Base-by-base conservation (phyloP, 1,284 basidiomycete species). In the Phellopilus nigrolimitatus region DNA sequence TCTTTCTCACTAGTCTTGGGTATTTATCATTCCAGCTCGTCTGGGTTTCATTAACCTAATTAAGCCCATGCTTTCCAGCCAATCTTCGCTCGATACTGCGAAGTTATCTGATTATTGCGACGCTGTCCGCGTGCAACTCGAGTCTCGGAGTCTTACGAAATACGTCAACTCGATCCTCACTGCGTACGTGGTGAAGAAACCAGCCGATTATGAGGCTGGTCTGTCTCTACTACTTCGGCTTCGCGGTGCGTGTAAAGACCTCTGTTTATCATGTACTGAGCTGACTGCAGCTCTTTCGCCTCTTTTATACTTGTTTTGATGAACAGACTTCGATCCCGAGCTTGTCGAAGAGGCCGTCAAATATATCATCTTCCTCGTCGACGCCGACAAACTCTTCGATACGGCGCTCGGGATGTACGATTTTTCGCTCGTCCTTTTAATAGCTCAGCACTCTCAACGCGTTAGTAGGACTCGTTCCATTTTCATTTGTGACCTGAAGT, bases 321-420 rank as follows among this genome's bases (percentile, higher is more conserved):
- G n/a, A n/a, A 37, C 60, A 93, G 91, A 82, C 22, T 74, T 73
- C 7, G 79, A 91, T 57, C 80, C 86, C 0, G 76, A 82, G 33
- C 69, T 92, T 0, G 91, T 97, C 3, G 93, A 98, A 63, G 94
- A 97, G 51, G 95, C 95, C 2, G 89, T 98, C 62, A 97, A 95
- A 66, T 99, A 99, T 63, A 88, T 99, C 66, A 97, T 99, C 66
- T 99, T 98, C 76, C 79, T 99, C 27, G 92, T 93, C 13, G 93
- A 98, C 62, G 92, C 94, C 0, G 85, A 99, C 61, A 80, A 79
- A 56, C 77, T 99, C 2, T 99, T 95, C 70, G 85, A 98, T 64
- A 89, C 90, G 4, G 97, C 97, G 1, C 77, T 99, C 21, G 95
- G 97, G 21, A 98, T 98, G 93, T 99, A 99, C 68, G 93, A 99